Conservation (phyloP, 805 yeast genomes). For the Zygosaccharomyces rouxii region DNA sequence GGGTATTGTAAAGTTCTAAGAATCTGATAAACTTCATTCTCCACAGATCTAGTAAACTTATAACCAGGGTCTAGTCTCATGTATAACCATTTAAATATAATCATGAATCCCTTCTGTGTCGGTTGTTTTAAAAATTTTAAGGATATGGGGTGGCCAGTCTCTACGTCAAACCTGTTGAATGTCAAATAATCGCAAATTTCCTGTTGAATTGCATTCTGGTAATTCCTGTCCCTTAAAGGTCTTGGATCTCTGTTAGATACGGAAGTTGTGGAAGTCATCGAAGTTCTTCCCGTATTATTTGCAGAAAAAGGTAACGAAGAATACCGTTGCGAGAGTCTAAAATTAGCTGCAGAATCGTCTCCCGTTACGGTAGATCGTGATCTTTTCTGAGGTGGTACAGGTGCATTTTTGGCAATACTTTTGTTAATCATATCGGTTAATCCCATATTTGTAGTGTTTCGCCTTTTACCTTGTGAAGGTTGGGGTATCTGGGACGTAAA, state of each 20-base stretch:
- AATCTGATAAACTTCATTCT: constrained; percentile 66
- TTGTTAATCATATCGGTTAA: constrained; percentile 28
- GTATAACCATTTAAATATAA: constrained; percentile 77
- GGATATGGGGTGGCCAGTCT: constrained; percentile 65
- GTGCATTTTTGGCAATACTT: constrained; percentile 21
- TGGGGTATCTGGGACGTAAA: constrained; percentile 28
- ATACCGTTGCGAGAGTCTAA: constrained; percentile 20
- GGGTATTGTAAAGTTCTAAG: constrained; percentile 71
- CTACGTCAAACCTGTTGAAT: constrained; percentile 64
- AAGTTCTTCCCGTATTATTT: constrained; percentile 7
- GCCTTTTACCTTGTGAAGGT: constrained; percentile 16
- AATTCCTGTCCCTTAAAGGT: constrained; percentile 69
- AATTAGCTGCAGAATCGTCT: constrained; percentile 11
- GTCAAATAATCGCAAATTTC: constrained; percentile 63
- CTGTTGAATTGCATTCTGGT: constrained; percentile 60
- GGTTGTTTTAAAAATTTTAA: constrained; percentile 65
- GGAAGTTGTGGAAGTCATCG: constrained; percentile 2
- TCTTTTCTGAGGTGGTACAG: constrained; percentile 12
- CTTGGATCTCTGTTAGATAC: constrained; percentile 53
- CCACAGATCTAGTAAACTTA: constrained; percentile 61
- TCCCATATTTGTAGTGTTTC: constrained; percentile 23
- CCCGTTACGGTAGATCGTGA: constrained; percentile 22
- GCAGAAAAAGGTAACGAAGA: constrained; percentile 13
- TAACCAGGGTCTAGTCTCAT: constrained; percentile 75
- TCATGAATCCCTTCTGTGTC: constrained; percentile 79